Evolutionary conservation across 1,139 yeast genomes (phyloP).

Genomic region (Ogataea hybrid): DNA sequence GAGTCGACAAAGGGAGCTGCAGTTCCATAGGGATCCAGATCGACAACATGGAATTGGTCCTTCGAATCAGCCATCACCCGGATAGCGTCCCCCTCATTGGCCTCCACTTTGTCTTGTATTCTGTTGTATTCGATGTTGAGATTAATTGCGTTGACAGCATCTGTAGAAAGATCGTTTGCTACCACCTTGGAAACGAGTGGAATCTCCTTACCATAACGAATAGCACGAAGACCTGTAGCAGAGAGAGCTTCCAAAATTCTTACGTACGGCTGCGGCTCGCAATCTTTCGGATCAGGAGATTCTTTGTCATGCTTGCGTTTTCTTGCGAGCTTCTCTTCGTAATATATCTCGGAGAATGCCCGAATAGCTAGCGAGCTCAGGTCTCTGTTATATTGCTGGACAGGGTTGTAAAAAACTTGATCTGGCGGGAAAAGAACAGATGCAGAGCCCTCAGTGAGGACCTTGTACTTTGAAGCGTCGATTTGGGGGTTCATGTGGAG

Average conservation of each 20-base stretch:
- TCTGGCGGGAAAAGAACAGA: constrained; percentile 72
- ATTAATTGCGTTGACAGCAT: constrained; percentile 82
- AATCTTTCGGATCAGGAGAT: constrained; percentile 24
- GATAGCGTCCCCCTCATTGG: constrained; percentile 87
- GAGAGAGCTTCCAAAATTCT: constrained; percentile 84
- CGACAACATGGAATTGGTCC: constrained; percentile 69
- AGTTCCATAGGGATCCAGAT: constrained; percentile 95
- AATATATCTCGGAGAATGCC: constrained; percentile 73
- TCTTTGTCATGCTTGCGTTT: constrained; percentile 26
- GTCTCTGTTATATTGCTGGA: constrained; percentile 95
- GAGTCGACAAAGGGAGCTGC: constrained; percentile 94
- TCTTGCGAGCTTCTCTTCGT: constrained; percentile 33
- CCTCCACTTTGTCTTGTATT: constrained; percentile 49
- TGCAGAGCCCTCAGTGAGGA: constrained; percentile 68
- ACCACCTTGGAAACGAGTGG: constrained; percentile 68
- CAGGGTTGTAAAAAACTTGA: constrained; percentile 91
- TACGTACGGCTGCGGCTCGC: constrained; percentile 33
- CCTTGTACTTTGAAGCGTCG: constrained; percentile 25
- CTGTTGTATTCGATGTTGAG: constrained; percentile 68
- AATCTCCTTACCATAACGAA: constrained; percentile 88
- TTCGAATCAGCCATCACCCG: constrained; percentile 61
- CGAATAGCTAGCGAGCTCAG: constrained; percentile 79
- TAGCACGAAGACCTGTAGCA: constrained; percentile 93
- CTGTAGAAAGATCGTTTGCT: constrained; percentile 85
- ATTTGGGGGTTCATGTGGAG: constrained; percentile 6